Conservation (phyloP, 768 basidiomycete species). For the Exsudoporus frostii region DNA sequence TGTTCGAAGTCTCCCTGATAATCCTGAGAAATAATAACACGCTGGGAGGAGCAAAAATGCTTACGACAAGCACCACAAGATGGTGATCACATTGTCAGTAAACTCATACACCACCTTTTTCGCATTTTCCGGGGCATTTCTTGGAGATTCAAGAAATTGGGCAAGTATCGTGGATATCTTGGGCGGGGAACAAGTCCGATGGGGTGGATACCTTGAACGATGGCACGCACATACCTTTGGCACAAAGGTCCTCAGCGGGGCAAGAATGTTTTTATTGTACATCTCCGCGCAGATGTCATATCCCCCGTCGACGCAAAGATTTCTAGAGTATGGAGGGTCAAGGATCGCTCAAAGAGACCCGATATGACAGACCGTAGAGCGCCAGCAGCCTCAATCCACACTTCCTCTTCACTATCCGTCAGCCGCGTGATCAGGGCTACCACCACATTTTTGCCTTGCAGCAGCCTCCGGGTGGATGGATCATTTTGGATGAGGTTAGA, state of each 20-base stretch:
- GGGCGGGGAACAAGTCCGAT: neutral
- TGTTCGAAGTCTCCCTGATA: slow-evolving; percentile 85
- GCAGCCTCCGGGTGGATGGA: slow-evolving; percentile 81
- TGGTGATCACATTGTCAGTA: slow-evolving; percentile 89
- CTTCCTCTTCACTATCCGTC: slow-evolving; percentile 87
- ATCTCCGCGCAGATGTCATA: slow-evolving; percentile 95
- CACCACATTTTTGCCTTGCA: slow-evolving; percentile 90
- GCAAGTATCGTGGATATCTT: slow-evolving; percentile 76
- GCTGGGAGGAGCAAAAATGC: slow-evolving; percentile 32
- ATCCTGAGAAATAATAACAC: slow-evolving; percentile 18
- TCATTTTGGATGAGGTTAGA: slow-evolving; percentile 95
- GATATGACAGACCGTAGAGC: slow-evolving; percentile 64
- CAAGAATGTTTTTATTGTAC: slow-evolving; percentile 92
- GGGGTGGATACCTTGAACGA: neutral
- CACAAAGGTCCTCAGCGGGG: slow-evolving; percentile 70
- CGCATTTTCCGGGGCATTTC: slow-evolving; percentile 62
- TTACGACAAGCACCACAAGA: slow-evolving; percentile 93
- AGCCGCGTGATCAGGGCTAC: slow-evolving; percentile 83
- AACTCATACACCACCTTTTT: slow-evolving; percentile 81
- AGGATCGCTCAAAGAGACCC: neutral
- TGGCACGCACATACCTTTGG: slow-evolving; percentile 55
- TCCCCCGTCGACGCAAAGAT: slow-evolving; percentile 92
- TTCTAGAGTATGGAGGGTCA: slow-evolving; percentile 46
- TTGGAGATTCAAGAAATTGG: slow-evolving; percentile 59
- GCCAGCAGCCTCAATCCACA: slow-evolving; percentile 85